Conservation (phyloP, 805 yeast species). For the Schizosaccharomyces pombe region ASM294v3 CU329670.1:4653501-4654000, state of each 20-base stretch:
- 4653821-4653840: not conserved
- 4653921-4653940: too few species aligned
- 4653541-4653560: slow-evolving; percentile 5
- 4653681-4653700: slow-evolving; percentile 12
- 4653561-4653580: slow-evolving; percentile 4
- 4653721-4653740: slow-evolving; percentile 11
- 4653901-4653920: too few species aligned
- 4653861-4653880: too few species aligned
- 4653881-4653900: too few species aligned
- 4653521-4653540: slow-evolving; percentile 6
- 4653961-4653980: too few species aligned
- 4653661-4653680: slow-evolving; percentile 7
- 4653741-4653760: slow-evolving; percentile 11
- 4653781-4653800: slow-evolving; percentile 16
- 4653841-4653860: not conserved
- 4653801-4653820: slow-evolving; percentile 8
- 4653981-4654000: too few species aligned
- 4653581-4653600: not conserved
- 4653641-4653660: slow-evolving; percentile 9
- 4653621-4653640: slow-evolving; percentile 4
- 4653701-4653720: slow-evolving; percentile 16
- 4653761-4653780: slow-evolving; percentile 13
- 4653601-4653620: not conserved
- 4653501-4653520: slow-evolving; percentile 9
- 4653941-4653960: too few species aligned